Base-by-base conservation (phyloP, 805 yeast species). In the Pichia scutulata region DNA sequence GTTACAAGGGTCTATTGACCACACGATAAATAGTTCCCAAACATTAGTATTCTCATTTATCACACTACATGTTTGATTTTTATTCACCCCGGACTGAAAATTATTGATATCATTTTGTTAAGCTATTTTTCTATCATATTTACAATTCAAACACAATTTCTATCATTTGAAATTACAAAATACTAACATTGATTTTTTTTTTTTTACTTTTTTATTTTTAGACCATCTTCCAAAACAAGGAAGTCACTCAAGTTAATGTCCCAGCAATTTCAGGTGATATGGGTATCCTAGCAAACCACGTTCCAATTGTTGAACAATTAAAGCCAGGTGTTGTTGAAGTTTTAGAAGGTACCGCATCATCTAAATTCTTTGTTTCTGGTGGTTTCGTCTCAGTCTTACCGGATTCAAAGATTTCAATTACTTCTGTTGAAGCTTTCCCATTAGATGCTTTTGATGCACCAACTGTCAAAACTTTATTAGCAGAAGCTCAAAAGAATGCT, bases 201-300 rank as follows among this genome's bases (percentile, higher is more conserved):
- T 19, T 24, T 40, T 39, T 30, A 22, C 8, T 28, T 33, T 9
- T 39, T 23, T 24, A 16, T 26, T 24, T 22, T 30, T 39, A 66
- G 69, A 61, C 70, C 36, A 39, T 64, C 46, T 53, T 65, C 55
- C 48, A 59, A 37, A 57, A 64, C 59, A 65, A 66, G 56, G 69
- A 60, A 54, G 69, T 67, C 57, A 61, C 74, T 65, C 89, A 93
- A 78, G 98, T 93, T 61, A 93, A 93, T 76, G 77, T 93, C 60
- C 99, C 99, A 66, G 95, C 96, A 57, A 78, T 84, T 64, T 83
- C 93, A 60, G 99, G 99, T 70, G 95, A 87, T 68, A 81, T 92
- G 72, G 99, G 99, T 87, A 81, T 93, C 59, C 76, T 93, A 67
- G 97, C 98, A 62, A 85, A 88, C 76, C 99, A 93, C 82, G 96